A percentile compares a stretch with the other conserved stretches of the same genome.
Conservation (phyloP, 495 filamentous ascomycete species). For the Penicillium bialowiezense region DNA sequence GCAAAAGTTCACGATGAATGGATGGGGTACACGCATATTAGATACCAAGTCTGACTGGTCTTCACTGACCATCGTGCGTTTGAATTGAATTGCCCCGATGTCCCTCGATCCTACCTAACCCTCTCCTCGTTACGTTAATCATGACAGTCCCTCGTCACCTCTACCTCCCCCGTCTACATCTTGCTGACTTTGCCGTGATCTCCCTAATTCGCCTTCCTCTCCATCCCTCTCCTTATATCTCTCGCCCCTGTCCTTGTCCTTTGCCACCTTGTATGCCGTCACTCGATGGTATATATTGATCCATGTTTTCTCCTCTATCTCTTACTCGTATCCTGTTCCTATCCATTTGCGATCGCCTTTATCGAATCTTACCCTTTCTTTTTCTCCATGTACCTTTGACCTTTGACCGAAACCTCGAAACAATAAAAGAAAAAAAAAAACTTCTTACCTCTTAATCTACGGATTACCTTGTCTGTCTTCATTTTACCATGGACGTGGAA, state of each 20-base stretch:
- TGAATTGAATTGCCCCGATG: slow-evolving; percentile 18
- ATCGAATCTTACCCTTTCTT: background rate
- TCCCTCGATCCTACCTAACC: slow-evolving; percentile 2
- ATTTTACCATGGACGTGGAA: too few relatives aligned
- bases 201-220: slow-evolving; percentile 2
- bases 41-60: slow-evolving; percentile 26
- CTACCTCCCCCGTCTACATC: slow-evolving; percentile 10
- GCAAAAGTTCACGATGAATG: slow-evolving; percentile 30
- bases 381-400: slow-evolving; percentile 4
- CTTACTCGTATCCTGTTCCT: slow-evolving; percentile 1
- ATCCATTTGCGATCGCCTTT: background rate
- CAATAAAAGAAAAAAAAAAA: slow-evolving; percentile 8
- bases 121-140: slow-evolving; percentile 5
- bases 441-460: slow-evolving; percentile 1
- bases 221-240: slow-evolving; percentile 1
- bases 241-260: slow-evolving; percentile 1
- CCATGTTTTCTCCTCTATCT: slow-evolving; percentile 14
- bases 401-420: slow-evolving; percentile 5
- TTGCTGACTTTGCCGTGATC: slow-evolving; percentile 7
- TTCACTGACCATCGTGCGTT: slow-evolving; percentile 14
- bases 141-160: slow-evolving; percentile 12
- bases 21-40: slow-evolving; percentile 23
- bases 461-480: too few relatives aligned
- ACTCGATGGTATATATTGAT: slow-evolving; percentile 3
- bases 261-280: slow-evolving; percentile 2